Evolutionary conservation across 148 eudicot species (phyloP), one percentile per base, ranked within the genome.

Genomic region (Vaccinium macrocarpon): DNA sequence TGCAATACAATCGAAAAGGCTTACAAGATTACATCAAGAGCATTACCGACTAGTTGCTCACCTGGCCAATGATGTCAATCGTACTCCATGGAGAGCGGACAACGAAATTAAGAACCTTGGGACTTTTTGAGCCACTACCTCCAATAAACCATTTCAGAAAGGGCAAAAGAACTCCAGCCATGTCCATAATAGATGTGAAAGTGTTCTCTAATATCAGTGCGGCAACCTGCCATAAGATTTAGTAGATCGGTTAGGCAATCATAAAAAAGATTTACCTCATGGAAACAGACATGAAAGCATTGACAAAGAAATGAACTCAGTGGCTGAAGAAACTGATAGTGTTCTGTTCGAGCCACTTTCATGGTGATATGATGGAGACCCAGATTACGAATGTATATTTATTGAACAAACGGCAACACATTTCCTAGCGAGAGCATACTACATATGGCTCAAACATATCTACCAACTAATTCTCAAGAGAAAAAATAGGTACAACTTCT

Each of bases 51-150:
- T 50, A 59, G 70, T 84, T 23, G 73, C 85, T 89, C 87, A 96
- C 99, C 99, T 96, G 94, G 82, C 97, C 92, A 84, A 93, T 79
- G 19, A 91, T 64, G 82, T 96, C 97, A 87, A 96, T 85, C 23
- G 99, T 93, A 79, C 88, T 91, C 99, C 99, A 96, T 50, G 97
- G 99, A 25, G 99, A 96, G 29, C 94, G 97, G 50, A 96, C 99
- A 50, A 95, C 80, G 88, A 81, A 87, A 82, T 96, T 94, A 15
- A 96, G 91, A 88, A 93, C 82, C 87, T 84, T 93, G 64, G 88
- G 90, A 85, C 94, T 93, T 82, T 92, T 93, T 56, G 95, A 90
- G 74, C 89, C 84, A 79, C 89, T 90, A 83, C 93, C 92, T 71
- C 99, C 99, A 87, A 96, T 96, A 87, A 96, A 91, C 93, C 92